These are phyloP conservation scores for Trichoderma semiorbis DNA, from an alignment of 2,329 filamentous ascomycete genomes.

Conservation along the genomic window DNA sequence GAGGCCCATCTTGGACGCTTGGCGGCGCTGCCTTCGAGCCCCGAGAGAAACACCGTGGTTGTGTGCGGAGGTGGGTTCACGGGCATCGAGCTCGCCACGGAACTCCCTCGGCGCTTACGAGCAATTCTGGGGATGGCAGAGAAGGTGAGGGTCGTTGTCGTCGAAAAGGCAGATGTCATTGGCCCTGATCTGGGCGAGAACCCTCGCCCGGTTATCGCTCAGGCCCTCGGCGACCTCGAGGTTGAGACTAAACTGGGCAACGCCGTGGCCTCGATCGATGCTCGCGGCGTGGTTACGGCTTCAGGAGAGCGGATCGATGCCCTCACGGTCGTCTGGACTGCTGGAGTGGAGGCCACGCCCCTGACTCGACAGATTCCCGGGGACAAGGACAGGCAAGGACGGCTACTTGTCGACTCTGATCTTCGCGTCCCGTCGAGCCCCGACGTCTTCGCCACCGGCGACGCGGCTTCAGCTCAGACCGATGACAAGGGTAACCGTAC, in stretches of 20 bases:
- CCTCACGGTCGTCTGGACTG: constrained; percentile 36
- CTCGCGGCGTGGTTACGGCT: constrained; percentile 24
- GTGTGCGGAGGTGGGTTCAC: constrained; percentile 35
- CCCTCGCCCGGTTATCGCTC: constrained; percentile 31
- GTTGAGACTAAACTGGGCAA: constrained; percentile 31
- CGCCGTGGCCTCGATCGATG: constrained; percentile 27
- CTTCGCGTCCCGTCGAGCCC: constrained; percentile 26
- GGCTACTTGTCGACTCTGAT: constrained; percentile 30
- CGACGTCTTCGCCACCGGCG: constrained; percentile 34
- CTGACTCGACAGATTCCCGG: constrained; percentile 32
- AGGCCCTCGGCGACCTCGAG: constrained; percentile 29
- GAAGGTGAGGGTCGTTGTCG: constrained; percentile 25
- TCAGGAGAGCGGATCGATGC: constrained; percentile 33
- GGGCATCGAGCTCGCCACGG: constrained; percentile 31
- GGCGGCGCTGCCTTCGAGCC: constrained; percentile 22
- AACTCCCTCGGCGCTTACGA: constrained; percentile 31
- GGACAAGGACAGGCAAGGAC: constrained; percentile 27
- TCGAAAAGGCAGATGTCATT: constrained; percentile 28
- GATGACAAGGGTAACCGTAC: constrained; percentile 28
- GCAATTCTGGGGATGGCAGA: constrained; percentile 20
- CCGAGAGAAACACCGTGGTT: constrained; percentile 32
- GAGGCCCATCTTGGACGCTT: constrained; percentile 30
- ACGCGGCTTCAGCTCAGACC: constrained; percentile 28
- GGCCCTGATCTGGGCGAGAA: constrained; percentile 32
- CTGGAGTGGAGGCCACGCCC: constrained; percentile 31